Percentiles rank a stretch among this genome's conserved stretches.
phyloP scores from a whole-genome alignment of 306 rosid species.

The Aeschynomene evenia region DNA sequence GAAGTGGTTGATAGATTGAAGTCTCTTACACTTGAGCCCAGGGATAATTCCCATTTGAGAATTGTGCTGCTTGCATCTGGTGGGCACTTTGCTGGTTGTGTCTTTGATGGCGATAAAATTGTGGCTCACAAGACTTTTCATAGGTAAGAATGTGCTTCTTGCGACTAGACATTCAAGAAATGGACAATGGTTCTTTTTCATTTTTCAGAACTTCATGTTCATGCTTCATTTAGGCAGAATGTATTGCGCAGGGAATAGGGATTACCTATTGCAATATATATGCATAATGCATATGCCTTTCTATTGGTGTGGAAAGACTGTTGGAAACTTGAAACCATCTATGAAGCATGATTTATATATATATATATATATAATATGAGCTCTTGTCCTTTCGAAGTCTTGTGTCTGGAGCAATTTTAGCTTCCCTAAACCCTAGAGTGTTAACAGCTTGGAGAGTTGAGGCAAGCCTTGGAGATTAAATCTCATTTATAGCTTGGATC shows the following conservation, averaged over 20 bases:
- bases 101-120: slow-evolving; percentile 72
- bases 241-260: not conserved
- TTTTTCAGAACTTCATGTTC: not conserved
- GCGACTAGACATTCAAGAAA: not conserved
- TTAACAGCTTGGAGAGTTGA: not conserved
- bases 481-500: not conserved
- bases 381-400: not conserved
- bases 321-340: too few species aligned
- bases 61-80: slow-evolving; percentile 87
- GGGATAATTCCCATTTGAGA: slow-evolving; percentile 63
- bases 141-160: slow-evolving; percentile 54
- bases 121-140: slow-evolving; percentile 96
- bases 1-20: slow-evolving; percentile 60
- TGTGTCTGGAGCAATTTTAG: not conserved
- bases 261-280: slow-evolving; percentile 3
- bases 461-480: not conserved
- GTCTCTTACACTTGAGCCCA: slow-evolving; percentile 55
- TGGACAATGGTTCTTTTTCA: too few species aligned
- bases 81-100: slow-evolving; percentile 95
- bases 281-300: not conserved
- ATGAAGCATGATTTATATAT: too few species aligned
- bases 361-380: too few species aligned
- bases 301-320: too few species aligned
- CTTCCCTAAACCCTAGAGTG: not conserved
- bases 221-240: slow-evolving; percentile 5